Evolutionary conservation across 176 grass and related monocot genomes (phyloP).

Genomic region (Eragrostis nindensis): DNA sequence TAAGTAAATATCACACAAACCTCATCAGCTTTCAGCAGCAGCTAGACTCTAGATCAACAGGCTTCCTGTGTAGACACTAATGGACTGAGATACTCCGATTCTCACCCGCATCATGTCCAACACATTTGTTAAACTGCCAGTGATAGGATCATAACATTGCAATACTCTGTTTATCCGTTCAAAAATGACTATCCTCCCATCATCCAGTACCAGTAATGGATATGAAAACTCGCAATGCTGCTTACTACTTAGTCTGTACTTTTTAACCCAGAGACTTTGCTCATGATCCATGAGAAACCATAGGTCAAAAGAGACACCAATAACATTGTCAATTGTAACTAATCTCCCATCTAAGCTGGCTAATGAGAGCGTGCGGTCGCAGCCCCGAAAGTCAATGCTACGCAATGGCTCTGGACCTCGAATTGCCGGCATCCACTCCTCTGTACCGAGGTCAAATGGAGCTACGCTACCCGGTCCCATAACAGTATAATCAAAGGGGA

Average conservation of each 20-base stretch:
- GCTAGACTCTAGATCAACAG: neutral
- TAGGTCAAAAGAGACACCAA: neutral
- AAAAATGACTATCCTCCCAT: neutral
- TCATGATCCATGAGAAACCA: neutral
- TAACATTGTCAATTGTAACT: neutral
- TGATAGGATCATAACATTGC: no score
- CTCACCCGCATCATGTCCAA: neutral
- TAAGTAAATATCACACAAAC: neutral
- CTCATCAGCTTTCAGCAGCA: neutral
- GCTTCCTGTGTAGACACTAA: neutral
- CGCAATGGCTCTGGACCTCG: neutral
- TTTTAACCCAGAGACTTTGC: neutral
- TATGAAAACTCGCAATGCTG: rapidly evolving
- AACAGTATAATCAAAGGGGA: no score
- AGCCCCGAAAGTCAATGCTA: neutral
- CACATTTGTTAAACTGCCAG: neutral
- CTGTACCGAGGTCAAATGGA: neutral
- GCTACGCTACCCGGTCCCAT: no score
- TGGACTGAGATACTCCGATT: neutral
- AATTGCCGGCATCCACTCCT: neutral
- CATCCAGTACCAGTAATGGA: neutral
- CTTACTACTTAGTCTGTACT: neutral
- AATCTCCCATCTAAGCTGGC: neutral
- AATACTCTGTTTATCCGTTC: rapidly evolving
- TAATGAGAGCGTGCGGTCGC: neutral